Percentiles rank a stretch among this genome's conserved stretches.
Conservation (phyloP, 108 stramenopile species). For the Pelagomonas calceolata region DNA sequence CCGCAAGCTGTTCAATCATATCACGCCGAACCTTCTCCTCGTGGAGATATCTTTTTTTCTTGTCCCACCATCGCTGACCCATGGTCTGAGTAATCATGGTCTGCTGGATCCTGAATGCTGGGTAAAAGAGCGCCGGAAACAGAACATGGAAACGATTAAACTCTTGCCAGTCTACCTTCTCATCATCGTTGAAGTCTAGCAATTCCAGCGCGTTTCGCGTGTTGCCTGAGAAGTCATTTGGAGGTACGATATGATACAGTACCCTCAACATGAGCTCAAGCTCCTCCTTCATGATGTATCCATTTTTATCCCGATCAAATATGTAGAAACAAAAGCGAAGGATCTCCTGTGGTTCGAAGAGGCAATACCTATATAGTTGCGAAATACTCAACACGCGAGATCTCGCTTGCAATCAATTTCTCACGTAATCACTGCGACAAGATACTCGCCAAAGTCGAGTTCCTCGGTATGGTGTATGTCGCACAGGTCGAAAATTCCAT, state of each 20-base stretch:
- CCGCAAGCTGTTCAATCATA: conserved; percentile 1
- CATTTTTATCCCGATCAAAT: conserved; percentile 26
- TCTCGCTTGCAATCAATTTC: background rate
- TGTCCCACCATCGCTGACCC: conserved; percentile 25
- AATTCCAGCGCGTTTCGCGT: background rate
- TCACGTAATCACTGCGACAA: background rate
- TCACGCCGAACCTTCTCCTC: conserved; percentile 6
- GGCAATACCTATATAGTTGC: background rate
- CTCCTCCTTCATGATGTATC: conserved; percentile 23
- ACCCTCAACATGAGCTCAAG: conserved; percentile 15
- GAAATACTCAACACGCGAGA: no score
- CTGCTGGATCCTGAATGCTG: conserved; percentile 26
- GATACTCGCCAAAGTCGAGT: background rate
- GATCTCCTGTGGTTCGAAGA: conserved; percentile 10
- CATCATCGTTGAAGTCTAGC: conserved; percentile 5
- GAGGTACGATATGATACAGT: conserved; percentile 9
- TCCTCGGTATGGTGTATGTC: background rate
- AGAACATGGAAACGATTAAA: conserved; percentile 13
- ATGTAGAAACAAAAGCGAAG: conserved; percentile 21
- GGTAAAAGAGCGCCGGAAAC: conserved; percentile 13
- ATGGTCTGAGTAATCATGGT: conserved; percentile 20
- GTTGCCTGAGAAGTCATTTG: conserved; percentile 2
- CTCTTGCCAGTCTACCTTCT: conserved; percentile 20
- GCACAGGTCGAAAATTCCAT: conserved; percentile 16
- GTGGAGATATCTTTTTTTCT: conserved; percentile 13